Evolutionary conservation across 2,329 filamentous ascomycete species (phyloP), one percentile per base, ranked within the genome.

Genomic region (Ascochyta clinopodiicola): DNA sequence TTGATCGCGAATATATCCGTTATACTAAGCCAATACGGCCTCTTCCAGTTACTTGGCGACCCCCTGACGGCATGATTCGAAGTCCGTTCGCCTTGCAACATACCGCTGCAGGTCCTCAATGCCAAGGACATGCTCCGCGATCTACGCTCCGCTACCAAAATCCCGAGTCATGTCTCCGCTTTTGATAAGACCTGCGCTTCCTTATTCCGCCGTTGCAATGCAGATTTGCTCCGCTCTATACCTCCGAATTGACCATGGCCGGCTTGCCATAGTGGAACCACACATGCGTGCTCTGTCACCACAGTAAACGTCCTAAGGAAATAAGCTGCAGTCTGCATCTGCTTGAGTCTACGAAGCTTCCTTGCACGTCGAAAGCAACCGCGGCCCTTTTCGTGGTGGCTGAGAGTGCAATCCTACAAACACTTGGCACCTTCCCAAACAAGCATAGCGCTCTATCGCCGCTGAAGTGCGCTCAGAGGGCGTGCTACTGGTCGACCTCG

Each of bases 371-470:
- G 10, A 40, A 15, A 10, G 38, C 27, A 12, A 38, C 52, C 46
- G 52, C 52, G 37, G 36, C 22, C 37, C 27, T 56, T 56, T 56
- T 46, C 24, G 46, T 12, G 40, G 52, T 51, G 46, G 54, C 48
- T 43, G 43, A 29, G 43, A 31, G 37, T 27, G 38, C 34, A 51
- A 57, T 44, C 54, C 44, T 51, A 51, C 35, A 3, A 25, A 2
- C 19, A 38, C 54, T 67, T 67, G 62, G 64, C 65, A 58, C 63
- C 64, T 68, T 57, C 64, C 62, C 57, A 27, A 56, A 56, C 19
- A 4, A 21, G 52, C 7, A n/a, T 46, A 38, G 46, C 15, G 8
- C n/a, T 6, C 34, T 13, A 29, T 45, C 22, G 47, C 51, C 40
- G 42, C 42, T 42, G 36, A 46, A 42, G 37, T 51, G 42, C 19